A percentile compares a stretch with the other conserved stretches of the same genome.
Evolutionary conservation across 805 yeast species (phyloP).

Genomic region (Saccharomycopsis sp.): DNA sequence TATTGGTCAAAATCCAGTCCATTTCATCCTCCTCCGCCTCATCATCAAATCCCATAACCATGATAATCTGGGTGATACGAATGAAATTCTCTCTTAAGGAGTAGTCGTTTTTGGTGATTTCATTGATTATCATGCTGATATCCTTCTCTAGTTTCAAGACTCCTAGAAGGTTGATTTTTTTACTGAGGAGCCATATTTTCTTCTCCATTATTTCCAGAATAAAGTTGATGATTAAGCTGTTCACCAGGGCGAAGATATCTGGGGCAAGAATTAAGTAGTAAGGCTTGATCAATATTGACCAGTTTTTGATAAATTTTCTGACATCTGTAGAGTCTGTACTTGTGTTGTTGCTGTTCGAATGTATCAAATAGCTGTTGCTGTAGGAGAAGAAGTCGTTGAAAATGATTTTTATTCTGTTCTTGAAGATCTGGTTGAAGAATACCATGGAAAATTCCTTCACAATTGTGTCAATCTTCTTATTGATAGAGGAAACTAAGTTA

Average conservation of each 20-base stretch:
- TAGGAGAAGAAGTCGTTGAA: constrained; percentile 36
- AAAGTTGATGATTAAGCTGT: constrained; percentile 43
- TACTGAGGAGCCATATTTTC: constrained; percentile 58
- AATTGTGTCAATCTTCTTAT: constrained; percentile 27
- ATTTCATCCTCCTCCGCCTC: constrained; percentile 24
- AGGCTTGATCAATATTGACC: constrained; percentile 63
- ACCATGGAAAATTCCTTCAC: constrained; percentile 35
- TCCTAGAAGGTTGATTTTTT: constrained; percentile 74
- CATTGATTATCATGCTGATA: constrained; percentile 63
- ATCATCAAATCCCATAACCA: constrained; percentile 57
- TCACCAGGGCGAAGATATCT: constrained; percentile 43
- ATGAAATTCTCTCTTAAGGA: constrained; percentile 71
- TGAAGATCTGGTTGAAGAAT: constrained; percentile 43
- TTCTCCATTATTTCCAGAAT: constrained; percentile 56
- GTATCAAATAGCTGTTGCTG: constrained; percentile 24
- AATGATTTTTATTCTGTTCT: constrained; percentile 37
- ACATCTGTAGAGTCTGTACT: constrained; percentile 31
- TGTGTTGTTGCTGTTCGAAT: constrained; percentile 22
- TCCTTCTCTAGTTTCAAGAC: constrained; percentile 80
- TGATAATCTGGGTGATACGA: constrained; percentile 75
- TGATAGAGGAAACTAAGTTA: constrained; percentile 23
- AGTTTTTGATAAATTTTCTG: constrained; percentile 49
- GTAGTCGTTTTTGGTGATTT: constrained; percentile 67
- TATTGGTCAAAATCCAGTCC: constrained; percentile 73
- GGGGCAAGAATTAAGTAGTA: constrained; percentile 53